phyloP scores from a whole-genome alignment of 108 stramenopile species.

The Fistulifera solaris region DNA sequence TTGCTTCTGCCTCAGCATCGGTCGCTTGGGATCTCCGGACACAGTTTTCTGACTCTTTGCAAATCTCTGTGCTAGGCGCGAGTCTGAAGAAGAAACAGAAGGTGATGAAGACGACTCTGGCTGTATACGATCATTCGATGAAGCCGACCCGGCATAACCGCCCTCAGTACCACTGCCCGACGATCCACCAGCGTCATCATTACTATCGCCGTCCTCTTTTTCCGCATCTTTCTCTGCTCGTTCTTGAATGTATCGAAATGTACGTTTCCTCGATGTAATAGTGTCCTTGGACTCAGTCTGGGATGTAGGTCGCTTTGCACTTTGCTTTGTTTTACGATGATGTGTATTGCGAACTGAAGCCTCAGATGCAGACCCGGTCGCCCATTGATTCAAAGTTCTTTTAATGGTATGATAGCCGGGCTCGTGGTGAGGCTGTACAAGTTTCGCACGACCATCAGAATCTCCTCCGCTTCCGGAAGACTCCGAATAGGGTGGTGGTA shows the following conservation, averaged over 20 bases:
- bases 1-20: slow-evolving; percentile 2
- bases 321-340: no score
- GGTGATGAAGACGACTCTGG: slow-evolving; percentile 20
- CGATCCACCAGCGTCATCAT: slow-evolving; percentile 11
- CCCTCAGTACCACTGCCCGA: slow-evolving; percentile 42
- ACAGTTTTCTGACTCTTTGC: background rate
- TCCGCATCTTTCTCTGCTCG: no score
- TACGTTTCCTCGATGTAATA: no score
- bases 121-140: slow-evolving; percentile 22
- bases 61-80: background rate
- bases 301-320: no score
- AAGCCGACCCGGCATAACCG: slow-evolving; percentile 42
- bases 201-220: slow-evolving; percentile 5
- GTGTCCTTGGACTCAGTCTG: no score
- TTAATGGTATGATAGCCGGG: slow-evolving; percentile 4
- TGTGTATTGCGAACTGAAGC: no score
- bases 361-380: no score
- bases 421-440: slow-evolving; percentile 2
- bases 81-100: slow-evolving; percentile 28
- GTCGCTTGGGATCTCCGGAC: background rate
- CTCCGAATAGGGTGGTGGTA: no score
- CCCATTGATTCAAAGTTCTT: background rate
- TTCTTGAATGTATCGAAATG: no score
- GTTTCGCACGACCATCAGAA: no score
- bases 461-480: no score